A percentile compares a stretch with the other conserved stretches of the same genome.
phyloP scores from a whole-genome alignment of 2,329 filamentous ascomycete genomes.

The Arthrobotrys sinensis region DNA sequence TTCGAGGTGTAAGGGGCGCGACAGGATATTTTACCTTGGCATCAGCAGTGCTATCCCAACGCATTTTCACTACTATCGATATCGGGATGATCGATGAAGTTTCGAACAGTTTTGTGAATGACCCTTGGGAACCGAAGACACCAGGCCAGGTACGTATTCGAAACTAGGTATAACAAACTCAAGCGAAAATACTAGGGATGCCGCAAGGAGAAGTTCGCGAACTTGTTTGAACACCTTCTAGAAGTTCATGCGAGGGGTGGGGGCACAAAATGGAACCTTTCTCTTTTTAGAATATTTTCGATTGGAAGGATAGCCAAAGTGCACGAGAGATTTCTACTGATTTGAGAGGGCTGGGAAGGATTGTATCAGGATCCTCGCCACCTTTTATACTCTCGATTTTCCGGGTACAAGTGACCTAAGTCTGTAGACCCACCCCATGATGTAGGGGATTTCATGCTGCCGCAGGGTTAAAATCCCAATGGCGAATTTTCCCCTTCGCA shows the following conservation, averaged over 20 bases:
- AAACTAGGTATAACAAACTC: constrained; percentile 32
- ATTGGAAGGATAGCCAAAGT: constrained; percentile 22
- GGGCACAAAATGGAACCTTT: constrained; percentile 16
- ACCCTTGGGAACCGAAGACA: constrained; percentile 20
- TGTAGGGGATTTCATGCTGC: constrained; percentile 50
- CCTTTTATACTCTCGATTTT: constrained; percentile 54
- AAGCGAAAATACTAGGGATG: constrained; percentile 33
- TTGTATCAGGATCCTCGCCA: constrained; percentile 35
- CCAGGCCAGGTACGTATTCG: not conserved
- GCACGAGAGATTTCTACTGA: constrained; percentile 50
- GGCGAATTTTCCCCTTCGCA: constrained; percentile 46
- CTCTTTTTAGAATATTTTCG: constrained; percentile 30
- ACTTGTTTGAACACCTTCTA: constrained; percentile 32
- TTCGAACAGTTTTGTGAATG: not conserved
- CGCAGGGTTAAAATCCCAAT: constrained; percentile 19
- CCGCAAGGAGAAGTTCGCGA: constrained; percentile 36
- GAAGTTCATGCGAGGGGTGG: constrained; percentile 51
- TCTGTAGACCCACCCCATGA: constrained; percentile 49
- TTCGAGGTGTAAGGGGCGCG: not conserved
- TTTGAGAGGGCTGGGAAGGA: constrained; percentile 50
- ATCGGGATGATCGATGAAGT: not conserved
- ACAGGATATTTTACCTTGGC: constrained; percentile 60
- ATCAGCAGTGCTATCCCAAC: constrained; percentile 64
- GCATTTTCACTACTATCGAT: constrained; percentile 60
- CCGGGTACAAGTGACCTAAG: constrained; percentile 48